Percentiles rank a stretch among this genome's conserved stretches.
Conservation (phyloP, 1,139 yeast genomes). For the Geotrichum aggregatum region DNA sequence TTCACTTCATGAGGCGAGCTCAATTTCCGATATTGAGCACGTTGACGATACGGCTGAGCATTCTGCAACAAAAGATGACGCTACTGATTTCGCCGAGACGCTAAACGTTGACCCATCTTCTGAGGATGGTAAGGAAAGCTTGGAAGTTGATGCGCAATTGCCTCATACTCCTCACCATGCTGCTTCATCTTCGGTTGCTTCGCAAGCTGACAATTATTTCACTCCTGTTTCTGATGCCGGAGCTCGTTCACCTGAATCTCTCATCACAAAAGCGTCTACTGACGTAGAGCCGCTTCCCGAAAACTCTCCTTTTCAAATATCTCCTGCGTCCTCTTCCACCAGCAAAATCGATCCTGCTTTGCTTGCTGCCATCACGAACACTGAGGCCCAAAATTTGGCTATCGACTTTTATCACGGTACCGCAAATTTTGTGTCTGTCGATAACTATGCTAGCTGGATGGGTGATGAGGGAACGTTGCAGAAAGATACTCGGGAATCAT, state of each 20-base stretch:
- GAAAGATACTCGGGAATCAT: slow-evolving; percentile 28
- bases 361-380: slow-evolving; percentile 3
- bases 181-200: slow-evolving; percentile 6
- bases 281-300: neutral
- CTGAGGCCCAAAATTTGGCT: slow-evolving; percentile 24
- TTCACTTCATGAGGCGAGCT: too few species aligned
- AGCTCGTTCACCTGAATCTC: slow-evolving; percentile 2
- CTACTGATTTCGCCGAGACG: too few species aligned
- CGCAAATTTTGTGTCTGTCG: slow-evolving; percentile 27
- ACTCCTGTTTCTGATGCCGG: slow-evolving; percentile 12
- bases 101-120: too few species aligned
- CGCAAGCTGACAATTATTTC: slow-evolving; percentile 11
- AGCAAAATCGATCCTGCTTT: slow-evolving; percentile 7
- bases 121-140: too few species aligned
- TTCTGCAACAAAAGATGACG: too few species aligned
- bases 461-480: slow-evolving; percentile 30
- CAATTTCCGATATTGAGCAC: too few species aligned
- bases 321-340: neutral
- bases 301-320: neutral
- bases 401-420: slow-evolving; percentile 29
- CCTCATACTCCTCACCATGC: neutral
- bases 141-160: too few species aligned
- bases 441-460: slow-evolving; percentile 35
- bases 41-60: too few species aligned
- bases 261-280: slow-evolving; percentile 1